Conservation (phyloP, 2,329 filamentous ascomycete species). For the Claviceps maximensis region DNA sequence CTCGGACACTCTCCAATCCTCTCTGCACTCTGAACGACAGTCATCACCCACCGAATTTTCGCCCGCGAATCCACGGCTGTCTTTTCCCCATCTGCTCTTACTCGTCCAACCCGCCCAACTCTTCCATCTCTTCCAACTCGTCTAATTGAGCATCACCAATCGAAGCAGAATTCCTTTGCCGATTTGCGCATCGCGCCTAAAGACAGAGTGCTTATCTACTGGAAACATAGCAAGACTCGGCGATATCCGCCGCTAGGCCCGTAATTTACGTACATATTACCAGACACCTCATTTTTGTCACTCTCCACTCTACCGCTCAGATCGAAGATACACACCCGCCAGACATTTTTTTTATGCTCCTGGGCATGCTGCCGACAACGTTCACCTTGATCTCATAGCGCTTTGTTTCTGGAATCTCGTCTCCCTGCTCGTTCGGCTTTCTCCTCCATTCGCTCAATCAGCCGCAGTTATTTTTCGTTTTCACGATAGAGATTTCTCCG, state of each 20-base stretch:
- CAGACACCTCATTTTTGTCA: constrained; percentile 2
- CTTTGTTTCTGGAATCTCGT: not conserved
- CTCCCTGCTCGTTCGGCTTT: not conserved
- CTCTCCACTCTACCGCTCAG: constrained; percentile 1
- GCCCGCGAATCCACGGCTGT: not conserved
- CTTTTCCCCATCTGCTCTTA: not conserved
- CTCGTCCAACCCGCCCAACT: not conserved
- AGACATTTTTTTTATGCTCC: not conserved
- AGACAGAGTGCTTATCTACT: not conserved
- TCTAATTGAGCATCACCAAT: not conserved
- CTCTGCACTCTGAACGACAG: not conserved
- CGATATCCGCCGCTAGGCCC: constrained; percentile 2
- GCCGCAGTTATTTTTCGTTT: not conserved
- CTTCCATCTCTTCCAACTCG: not conserved
- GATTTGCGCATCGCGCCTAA: not conserved
- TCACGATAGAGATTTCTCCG: not conserved
- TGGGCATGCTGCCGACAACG: constrained; percentile 1
- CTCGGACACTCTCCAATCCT: not conserved
- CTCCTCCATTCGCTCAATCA: not conserved
- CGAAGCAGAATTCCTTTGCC: not conserved
- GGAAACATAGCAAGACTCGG: not conserved
- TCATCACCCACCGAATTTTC: not conserved
- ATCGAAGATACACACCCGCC: not conserved
- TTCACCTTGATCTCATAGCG: not conserved
- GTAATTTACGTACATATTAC: not conserved